These are phyloP conservation scores for Suillus tomentosus DNA, from an alignment of 768 basidiomycete species.

Conservation along the genomic window DNA sequence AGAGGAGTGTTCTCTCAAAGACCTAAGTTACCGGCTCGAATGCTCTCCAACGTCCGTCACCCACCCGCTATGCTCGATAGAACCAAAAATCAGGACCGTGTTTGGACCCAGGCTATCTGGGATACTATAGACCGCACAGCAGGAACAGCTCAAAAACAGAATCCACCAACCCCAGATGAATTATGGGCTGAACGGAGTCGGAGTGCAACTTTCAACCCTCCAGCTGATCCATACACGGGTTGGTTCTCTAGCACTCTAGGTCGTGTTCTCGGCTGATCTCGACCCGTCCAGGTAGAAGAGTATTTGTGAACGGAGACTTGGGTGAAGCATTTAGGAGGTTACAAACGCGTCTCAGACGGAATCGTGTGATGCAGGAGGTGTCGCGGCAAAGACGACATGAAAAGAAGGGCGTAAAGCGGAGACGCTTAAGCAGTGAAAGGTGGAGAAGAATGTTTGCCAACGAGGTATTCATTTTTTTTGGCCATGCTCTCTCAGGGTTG, in stretches of 20 bases:
- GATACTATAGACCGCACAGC: background rate
- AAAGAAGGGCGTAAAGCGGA: slow-evolving; percentile 79
- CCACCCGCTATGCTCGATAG: background rate
- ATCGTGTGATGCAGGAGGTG: slow-evolving; percentile 56
- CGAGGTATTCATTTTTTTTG: slow-evolving; percentile 51
- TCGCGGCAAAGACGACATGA: slow-evolving; percentile 65
- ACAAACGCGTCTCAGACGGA: slow-evolving; percentile 51
- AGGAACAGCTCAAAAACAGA: slow-evolving; percentile 17
- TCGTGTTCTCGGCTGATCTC: slow-evolving; percentile 13
- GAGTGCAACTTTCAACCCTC: slow-evolving; percentile 32
- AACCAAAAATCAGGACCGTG: background rate
- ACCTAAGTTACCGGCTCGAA: background rate
- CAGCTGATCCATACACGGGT: slow-evolving; percentile 61
- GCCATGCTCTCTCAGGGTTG: slow-evolving; percentile 17
- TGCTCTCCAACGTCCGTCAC: background rate
- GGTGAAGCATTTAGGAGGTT: slow-evolving; percentile 50
- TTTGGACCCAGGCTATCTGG: background rate
- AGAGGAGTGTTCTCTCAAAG: background rate
- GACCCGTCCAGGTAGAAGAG: slow-evolving; percentile 56
- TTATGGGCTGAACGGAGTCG: slow-evolving; percentile 34
- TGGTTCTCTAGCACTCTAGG: slow-evolving; percentile 17
- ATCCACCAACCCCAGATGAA: slow-evolving; percentile 35
- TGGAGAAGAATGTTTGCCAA: slow-evolving; percentile 82
- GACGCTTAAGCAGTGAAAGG: slow-evolving; percentile 71
- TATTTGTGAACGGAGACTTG: slow-evolving; percentile 49